Evolutionary conservation across 148 eudicot genomes (phyloP).

Genomic region (Cornus kousa): DNA sequence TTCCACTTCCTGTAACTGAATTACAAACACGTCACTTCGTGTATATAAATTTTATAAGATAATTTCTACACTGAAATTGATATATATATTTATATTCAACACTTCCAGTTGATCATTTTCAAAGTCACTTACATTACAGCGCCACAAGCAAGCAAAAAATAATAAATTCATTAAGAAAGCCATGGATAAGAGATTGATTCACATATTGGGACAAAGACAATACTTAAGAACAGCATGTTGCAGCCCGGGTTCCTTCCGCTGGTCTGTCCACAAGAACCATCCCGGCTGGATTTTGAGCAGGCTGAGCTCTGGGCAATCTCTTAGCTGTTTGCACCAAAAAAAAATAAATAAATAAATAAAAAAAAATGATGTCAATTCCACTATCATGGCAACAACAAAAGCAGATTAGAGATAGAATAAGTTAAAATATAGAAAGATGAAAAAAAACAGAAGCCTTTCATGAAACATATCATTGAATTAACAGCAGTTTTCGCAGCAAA

Average conservation of each 20-base stretch:
- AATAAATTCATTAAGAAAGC: background rate
- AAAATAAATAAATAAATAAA: no score
- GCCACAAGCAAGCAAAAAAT: background rate
- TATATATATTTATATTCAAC: background rate
- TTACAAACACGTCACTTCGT: no score
- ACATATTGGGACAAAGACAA: background rate
- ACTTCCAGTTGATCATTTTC: background rate
- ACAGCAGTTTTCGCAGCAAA: background rate
- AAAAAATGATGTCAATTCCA: background rate
- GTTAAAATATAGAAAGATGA: no score
- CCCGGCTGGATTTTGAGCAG: conserved; percentile 84
- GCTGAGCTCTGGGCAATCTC: conserved; percentile 81
- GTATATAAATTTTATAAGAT: no score
- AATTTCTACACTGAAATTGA: background rate
- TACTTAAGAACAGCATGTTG: conserved; percentile 72
- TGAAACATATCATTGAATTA: background rate
- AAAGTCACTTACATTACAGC: background rate
- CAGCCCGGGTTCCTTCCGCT: conserved; percentile 62
- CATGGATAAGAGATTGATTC: background rate
- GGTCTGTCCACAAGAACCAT: conserved; percentile 92
- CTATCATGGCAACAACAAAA: background rate
- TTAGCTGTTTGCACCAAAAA: conserved; percentile 46
- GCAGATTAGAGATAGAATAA: background rate
- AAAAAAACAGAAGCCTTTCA: background rate
- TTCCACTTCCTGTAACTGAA: no score